Conservation (phyloP, 1,284 basidiomycete genomes). For the Tremellales sp. region DNA sequence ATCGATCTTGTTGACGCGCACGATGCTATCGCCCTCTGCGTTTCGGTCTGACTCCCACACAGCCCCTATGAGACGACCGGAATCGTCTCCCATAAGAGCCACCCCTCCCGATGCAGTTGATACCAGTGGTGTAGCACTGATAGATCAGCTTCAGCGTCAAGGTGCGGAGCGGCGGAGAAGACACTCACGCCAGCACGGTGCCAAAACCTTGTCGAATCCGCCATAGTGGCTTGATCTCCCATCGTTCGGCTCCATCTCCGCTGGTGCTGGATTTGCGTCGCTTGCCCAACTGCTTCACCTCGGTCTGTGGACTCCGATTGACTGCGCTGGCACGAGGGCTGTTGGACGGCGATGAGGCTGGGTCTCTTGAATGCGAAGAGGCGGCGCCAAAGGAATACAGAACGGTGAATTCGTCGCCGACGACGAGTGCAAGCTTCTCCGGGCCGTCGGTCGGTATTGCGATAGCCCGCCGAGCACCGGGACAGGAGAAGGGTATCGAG, state of each 20-base stretch:
- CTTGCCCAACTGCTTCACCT: slow-evolving; percentile 35
- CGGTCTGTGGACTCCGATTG: slow-evolving; percentile 31
- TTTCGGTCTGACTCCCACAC: slow-evolving; percentile 53
- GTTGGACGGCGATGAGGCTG: slow-evolving; percentile 13
- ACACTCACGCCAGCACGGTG: slow-evolving; percentile 42
- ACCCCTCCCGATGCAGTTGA: slow-evolving; percentile 43
- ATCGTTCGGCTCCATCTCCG: slow-evolving; percentile 12
- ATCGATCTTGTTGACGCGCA: slow-evolving; percentile 60
- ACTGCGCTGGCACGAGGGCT: slow-evolving; percentile 29
- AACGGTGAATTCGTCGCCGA: slow-evolving; percentile 44
- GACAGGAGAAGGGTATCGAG: slow-evolving; percentile 44
- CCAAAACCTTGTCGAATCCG: slow-evolving; percentile 46
- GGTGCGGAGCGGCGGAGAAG: too few relatives aligned
- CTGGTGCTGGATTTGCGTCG: slow-evolving; percentile 36
- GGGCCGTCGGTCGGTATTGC: slow-evolving; percentile 15
- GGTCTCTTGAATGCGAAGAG: background rate
- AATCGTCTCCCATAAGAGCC: slow-evolving; percentile 71
- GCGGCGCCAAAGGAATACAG: slow-evolving; percentile 18
- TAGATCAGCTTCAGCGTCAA: too few relatives aligned
- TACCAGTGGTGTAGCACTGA: slow-evolving; percentile 46
- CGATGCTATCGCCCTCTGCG: slow-evolving; percentile 24
- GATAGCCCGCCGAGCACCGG: slow-evolving; percentile 35
- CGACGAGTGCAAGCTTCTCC: slow-evolving; percentile 26
- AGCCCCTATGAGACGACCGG: slow-evolving; percentile 66
- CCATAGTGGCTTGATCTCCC: slow-evolving; percentile 37